phyloP scores from a whole-genome alignment of 2,329 filamentous ascomycete species.

The Penicillium sp. region DNA sequence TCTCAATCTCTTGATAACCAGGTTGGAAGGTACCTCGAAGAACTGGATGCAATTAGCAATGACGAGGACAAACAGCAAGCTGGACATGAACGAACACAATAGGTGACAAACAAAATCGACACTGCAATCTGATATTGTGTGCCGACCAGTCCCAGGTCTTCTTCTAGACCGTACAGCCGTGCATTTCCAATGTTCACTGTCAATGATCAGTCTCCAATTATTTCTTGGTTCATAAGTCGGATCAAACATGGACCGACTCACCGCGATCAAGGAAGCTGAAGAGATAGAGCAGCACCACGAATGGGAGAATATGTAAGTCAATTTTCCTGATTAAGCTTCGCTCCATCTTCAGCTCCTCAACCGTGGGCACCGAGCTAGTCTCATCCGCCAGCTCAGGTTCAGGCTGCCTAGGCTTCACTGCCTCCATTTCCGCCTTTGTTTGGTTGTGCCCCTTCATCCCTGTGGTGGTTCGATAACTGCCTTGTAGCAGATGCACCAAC shows the following conservation, averaged over 20 bases:
- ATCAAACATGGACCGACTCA: slow-evolving; percentile 9
- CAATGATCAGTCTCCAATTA: slow-evolving; percentile 10
- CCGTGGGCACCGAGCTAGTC: slow-evolving; percentile 19
- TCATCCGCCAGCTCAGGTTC: slow-evolving; percentile 15
- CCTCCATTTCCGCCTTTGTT: slow-evolving; percentile 19
- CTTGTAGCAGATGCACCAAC: not conserved
- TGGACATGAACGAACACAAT: slow-evolving; percentile 43
- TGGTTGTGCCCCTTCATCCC: slow-evolving; percentile 16
- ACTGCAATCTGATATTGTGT: slow-evolving; percentile 70
- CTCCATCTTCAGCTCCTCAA: slow-evolving; percentile 32
- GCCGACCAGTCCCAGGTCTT: slow-evolving; percentile 61
- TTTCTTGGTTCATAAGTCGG: not conserved
- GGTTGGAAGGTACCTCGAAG: slow-evolving; percentile 67
- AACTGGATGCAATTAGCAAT: slow-evolving; percentile 28
- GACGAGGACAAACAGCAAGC: not conserved
- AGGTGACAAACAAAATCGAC: slow-evolving; percentile 69
- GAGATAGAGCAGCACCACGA: slow-evolving; percentile 58
- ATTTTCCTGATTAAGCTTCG: slow-evolving; percentile 41
- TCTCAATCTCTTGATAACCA: slow-evolving; percentile 64
- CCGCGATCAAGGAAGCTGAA: slow-evolving; percentile 73
- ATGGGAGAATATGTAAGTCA: slow-evolving; percentile 44
- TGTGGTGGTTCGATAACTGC: not conserved
- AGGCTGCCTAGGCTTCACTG: slow-evolving; percentile 9
- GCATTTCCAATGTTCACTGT: slow-evolving; percentile 73
- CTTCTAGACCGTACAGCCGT: slow-evolving; percentile 63